These are phyloP conservation scores for Parasitella parasitica DNA, from an alignment of 371 early-diverging fungal species.

Conservation along the genomic window DNA sequence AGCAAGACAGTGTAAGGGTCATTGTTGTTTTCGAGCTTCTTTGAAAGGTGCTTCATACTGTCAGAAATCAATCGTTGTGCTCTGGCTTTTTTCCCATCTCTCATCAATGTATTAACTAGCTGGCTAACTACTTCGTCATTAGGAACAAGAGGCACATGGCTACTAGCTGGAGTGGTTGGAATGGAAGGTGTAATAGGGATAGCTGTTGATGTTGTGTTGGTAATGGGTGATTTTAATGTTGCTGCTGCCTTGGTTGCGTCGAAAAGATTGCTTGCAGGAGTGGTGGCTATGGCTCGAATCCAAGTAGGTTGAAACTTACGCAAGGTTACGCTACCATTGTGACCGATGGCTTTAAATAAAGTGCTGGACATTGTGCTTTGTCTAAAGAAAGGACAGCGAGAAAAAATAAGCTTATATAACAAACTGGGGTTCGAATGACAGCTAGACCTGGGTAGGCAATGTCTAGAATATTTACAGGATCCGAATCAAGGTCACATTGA, in stretches of 20 bases:
- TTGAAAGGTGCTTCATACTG: constrained; percentile 71
- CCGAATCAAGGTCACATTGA: no score
- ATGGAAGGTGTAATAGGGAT: background rate
- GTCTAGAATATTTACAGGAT: no score
- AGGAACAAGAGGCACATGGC: constrained; percentile 28
- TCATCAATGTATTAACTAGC: constrained; percentile 85
- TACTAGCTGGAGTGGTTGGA: background rate
- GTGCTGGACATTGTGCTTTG: constrained; percentile 20
- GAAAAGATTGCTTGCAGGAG: background rate
- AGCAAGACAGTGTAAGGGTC: constrained; percentile 68
- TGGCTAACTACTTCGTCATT: constrained; percentile 75
- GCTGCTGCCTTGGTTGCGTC: background rate
- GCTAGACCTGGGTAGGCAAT: no score
- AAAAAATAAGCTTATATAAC: no score
- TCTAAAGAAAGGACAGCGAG: background rate
- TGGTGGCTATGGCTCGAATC: constrained; percentile 22
- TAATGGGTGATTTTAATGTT: background rate
- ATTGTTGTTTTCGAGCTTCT: constrained; percentile 47
- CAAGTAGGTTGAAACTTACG: constrained; percentile 13
- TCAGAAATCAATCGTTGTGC: constrained; percentile 72
- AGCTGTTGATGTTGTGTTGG: background rate
- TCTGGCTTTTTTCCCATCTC: constrained; percentile 78
- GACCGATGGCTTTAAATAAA: constrained; percentile 27
- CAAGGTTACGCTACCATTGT: constrained; percentile 11
- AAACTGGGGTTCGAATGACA: no score